phyloP scores from a whole-genome alignment of 1,284 basidiomycete species.

The Rhodotorula sp. region DNA sequence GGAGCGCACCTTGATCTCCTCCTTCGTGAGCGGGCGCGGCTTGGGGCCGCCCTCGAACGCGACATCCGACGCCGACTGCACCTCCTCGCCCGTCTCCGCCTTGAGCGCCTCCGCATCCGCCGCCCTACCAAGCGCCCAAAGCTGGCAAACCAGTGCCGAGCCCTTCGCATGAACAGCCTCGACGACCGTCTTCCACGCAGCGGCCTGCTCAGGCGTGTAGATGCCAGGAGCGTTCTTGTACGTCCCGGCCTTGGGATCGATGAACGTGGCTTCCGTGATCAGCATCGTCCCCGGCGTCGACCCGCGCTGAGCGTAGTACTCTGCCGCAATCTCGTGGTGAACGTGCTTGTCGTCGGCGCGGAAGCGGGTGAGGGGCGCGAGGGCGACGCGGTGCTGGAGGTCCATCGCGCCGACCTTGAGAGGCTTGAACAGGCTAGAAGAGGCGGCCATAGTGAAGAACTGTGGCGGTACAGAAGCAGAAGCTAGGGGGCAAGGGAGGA shows the following conservation, averaged over 20 bases:
- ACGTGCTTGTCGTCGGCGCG: conserved; percentile 47
- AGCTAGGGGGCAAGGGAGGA: background rate
- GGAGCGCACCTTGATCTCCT: conserved; percentile 42
- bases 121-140: conserved; percentile 59
- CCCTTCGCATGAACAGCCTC: conserved; percentile 56
- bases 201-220: conserved; percentile 57
- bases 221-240: conserved; percentile 53
- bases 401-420: conserved; percentile 54
- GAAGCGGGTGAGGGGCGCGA: conserved; percentile 58
- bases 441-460: background rate
- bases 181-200: conserved; percentile 57
- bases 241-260: conserved; percentile 46
- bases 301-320: conserved; percentile 59
- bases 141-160: conserved; percentile 57
- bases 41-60: conserved; percentile 54
- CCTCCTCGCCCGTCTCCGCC: conserved; percentile 47
- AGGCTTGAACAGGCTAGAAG: conserved; percentile 42
- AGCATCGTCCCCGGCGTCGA: conserved; percentile 57
- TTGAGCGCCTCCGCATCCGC: conserved; percentile 49
- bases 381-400: conserved; percentile 57
- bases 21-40: conserved; percentile 44
- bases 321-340: conserved; percentile 22
- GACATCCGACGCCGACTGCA: conserved; percentile 52
- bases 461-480: background rate
- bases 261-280: conserved; percentile 58